Evolutionary conservation across 1,139 yeast genomes (phyloP), one percentile per base, ranked within the genome.

Genomic region (Lodderomyces jiufengensis): DNA sequence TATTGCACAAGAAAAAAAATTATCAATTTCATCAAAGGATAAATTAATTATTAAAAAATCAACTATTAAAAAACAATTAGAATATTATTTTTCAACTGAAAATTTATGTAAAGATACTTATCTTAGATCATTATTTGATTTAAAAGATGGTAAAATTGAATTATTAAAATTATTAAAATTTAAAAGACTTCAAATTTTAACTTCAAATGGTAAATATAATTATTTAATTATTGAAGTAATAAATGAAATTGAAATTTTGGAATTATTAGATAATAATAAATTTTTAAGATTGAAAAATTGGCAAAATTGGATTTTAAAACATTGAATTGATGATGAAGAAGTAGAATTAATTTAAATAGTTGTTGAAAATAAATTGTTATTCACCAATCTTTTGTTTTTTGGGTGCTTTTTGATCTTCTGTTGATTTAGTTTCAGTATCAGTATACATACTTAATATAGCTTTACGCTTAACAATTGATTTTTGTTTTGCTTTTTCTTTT

Each of bases 401-500:
- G 4, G 5, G 8, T 13, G 16, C n/a, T 11, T 27, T 11, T 12
- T 13, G 5, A 27, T 27, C 7, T n/a, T 9, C 7, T 24, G 23
- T 25, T 14, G 8, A 24, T 31, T 26, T 15, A 25, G 27, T 9
- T 8, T 11, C 11, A 15, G 28, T 27, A 27, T 13, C n/a, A 24
- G 22, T 14, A 30, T 60, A 58, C 39, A 40, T 49, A 15, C 55
- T 65, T n/a, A 24, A 9, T 27, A 31, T 3, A 18, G 11, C 31
- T 29, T 26, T 33, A 31, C 31, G 22, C 23, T 22, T 29, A 29
- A 55, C 52, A 29, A 59, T 59, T 30, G 32, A 24, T 62, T 55
- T 21, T 29, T 49, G 48, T 30, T 56, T 51, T 32, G 62, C 57
- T 38, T 65, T 51, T 31, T 42, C 33, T 36, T 69, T 59, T 31